These are phyloP conservation scores for Leavenworthia alabamica DNA, from an alignment of 345 rosid genomes.

Conservation along the genomic window DNA sequence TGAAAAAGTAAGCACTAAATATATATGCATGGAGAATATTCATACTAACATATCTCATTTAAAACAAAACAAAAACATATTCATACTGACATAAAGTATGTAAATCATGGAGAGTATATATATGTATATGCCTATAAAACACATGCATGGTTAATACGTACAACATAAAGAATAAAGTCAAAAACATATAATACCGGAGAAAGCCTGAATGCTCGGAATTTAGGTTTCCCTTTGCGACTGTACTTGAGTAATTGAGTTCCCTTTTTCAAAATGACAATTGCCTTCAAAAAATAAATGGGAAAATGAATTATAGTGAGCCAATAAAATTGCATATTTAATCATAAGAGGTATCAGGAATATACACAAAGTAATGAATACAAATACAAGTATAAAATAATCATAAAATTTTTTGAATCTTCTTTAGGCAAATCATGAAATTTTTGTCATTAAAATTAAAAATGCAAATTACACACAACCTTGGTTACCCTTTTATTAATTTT, in stretches of 20 bases:
- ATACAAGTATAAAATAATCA: too few species aligned
- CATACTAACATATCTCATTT: too few species aligned
- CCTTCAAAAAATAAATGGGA: constrained; percentile 41
- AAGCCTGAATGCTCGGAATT: constrained; percentile 74
- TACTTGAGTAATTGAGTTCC: constrained; percentile 87
- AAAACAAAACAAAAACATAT: too few species aligned
- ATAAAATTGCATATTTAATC: neutral
- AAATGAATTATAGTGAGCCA: neutral
- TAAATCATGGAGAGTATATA: too few species aligned
- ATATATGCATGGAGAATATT: too few species aligned
- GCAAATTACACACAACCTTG: too few species aligned
- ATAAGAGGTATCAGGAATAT: neutral
- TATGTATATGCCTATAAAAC: neutral
- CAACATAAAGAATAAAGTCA: neutral
- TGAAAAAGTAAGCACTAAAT: neutral
- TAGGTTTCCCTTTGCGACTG: constrained; percentile 88
- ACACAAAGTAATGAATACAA: neutral
- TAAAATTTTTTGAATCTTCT: too few species aligned
- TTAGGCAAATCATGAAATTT: too few species aligned
- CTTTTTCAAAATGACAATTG: constrained; percentile 68
- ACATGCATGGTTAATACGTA: neutral
- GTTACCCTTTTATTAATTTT: too few species aligned
- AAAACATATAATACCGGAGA: constrained; percentile 42
- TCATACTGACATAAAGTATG: neutral
- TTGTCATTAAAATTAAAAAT: too few species aligned